Evolutionary conservation across 768 basidiomycete species (phyloP), one percentile per base, ranked within the genome.

Genomic region (Pilatotrama ljubarskyi): DNA sequence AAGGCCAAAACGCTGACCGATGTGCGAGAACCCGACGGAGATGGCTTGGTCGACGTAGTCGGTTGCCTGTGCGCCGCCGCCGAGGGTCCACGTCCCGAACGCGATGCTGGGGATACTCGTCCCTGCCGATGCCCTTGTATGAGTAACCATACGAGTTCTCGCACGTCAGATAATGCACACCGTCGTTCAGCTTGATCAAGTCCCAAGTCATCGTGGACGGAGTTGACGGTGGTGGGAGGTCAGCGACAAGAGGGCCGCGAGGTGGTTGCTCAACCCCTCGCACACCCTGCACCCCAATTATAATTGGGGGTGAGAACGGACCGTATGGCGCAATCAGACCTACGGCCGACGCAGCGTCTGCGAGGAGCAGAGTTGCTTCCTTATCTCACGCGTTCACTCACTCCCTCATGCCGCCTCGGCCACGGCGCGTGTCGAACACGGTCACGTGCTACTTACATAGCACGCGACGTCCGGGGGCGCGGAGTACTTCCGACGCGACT

Each of bases 41-140:
- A 88, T 72, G 2, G 86, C 87, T 66, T 86, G 84, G 64, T 83
- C 83, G 25, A 89, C 84, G 64, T 81, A 78, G 66, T 80, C 77
- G 20, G 77, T 77, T 5, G 82, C 70, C 24, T 71, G 74, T 59
- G 82, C 78, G 0, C 85, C 86, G 38, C 82, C 82, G 1, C 84
- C 84, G n/a, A 84, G 63, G 41, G 76, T 83, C 83, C 85, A 87
- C 3, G 87, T 87, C 29, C 86, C 87, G 66, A 84, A 86, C 62
- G 79, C 86, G 44, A 89, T 69, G 77, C 59, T 77, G 76, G 69
- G 85, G 73, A 74, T 77, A 25, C 59, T 66, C 50, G 76, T 71
- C 5, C 83, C 82, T 85, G n/a, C n/a, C n/a, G n/a, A n/a, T n/a
- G n/a, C n/a, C n/a, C n/a, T n/a, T n/a, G n/a, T n/a, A n/a, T n/a